Conservation (phyloP, 2,329 filamentous ascomycete genomes). For the Colletotrichum sp. region DNA sequence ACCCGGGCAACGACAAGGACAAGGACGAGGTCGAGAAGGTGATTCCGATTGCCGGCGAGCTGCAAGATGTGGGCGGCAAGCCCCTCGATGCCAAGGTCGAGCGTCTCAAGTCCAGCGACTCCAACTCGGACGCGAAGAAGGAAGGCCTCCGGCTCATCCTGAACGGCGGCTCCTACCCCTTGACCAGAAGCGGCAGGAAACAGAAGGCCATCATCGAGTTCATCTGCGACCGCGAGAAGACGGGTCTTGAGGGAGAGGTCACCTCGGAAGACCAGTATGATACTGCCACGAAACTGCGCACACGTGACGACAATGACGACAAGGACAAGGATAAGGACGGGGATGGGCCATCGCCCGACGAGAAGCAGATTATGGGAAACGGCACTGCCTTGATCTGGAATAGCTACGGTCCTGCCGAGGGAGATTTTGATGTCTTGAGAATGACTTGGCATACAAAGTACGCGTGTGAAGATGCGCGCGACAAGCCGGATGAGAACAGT, state of each 20-base stretch:
- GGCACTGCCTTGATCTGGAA: constrained; percentile 76
- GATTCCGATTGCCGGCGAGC: constrained; percentile 77
- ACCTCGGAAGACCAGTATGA: constrained; percentile 60
- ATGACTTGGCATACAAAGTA: constrained; percentile 88
- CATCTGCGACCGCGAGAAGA: constrained; percentile 74
- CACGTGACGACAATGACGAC: constrained; percentile 33
- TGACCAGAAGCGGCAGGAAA: constrained; percentile 59
- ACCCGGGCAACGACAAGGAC: constrained; percentile 39
- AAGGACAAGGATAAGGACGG: constrained; percentile 44
- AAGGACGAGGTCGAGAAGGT: constrained; percentile 59
- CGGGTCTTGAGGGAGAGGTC: constrained; percentile 76
- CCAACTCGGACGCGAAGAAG: constrained; percentile 67
- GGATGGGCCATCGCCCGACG: constrained; percentile 36
- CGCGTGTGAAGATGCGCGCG: constrained; percentile 69
- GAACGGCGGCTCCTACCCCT: constrained; percentile 59
- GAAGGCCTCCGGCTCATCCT: constrained; percentile 77
- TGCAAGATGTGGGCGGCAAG: constrained; percentile 61
- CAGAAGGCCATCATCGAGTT: constrained; percentile 87
- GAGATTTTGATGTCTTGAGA: constrained; percentile 66
- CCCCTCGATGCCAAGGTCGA: constrained; percentile 70
- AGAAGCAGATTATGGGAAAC: constrained; percentile 59
- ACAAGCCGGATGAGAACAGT: constrained; percentile 41
- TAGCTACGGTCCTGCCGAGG: constrained; percentile 68
- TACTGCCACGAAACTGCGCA: constrained; percentile 28
- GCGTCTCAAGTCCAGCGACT: constrained; percentile 68